Conservation (phyloP, 2,329 filamentous ascomycete genomes). For the Ophiostoma novo-ulmi region DNA sequence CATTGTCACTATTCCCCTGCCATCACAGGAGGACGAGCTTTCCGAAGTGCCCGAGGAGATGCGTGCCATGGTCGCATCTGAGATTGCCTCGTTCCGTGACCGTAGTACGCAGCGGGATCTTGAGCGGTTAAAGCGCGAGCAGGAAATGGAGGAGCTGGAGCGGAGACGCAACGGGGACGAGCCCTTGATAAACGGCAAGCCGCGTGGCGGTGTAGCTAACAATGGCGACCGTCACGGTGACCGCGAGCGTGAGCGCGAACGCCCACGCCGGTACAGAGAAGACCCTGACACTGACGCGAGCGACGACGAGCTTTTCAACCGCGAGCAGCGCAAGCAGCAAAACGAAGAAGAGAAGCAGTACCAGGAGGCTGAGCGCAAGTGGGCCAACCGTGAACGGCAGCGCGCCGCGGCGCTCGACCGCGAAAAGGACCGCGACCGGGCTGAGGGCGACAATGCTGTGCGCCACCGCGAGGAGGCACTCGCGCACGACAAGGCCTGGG, state of each 20-base stretch:
- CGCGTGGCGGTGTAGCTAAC: background rate
- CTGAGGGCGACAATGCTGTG: conserved; percentile 62
- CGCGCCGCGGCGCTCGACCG: conserved; percentile 79
- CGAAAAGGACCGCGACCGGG: conserved; percentile 73
- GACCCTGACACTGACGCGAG: conserved; percentile 84
- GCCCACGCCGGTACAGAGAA: conserved; percentile 7
- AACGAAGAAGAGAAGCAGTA: conserved; percentile 75
- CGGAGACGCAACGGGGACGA: conserved; percentile 58
- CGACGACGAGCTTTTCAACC: conserved; percentile 75
- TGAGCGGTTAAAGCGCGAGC: conserved; percentile 80
- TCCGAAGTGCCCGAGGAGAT: conserved; percentile 94
- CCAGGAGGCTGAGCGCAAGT: conserved; percentile 79
- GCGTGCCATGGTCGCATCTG: conserved; percentile 87
- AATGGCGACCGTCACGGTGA: background rate
- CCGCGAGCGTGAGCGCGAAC: conserved; percentile 6
- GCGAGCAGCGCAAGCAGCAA: conserved; percentile 64
- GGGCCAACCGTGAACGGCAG: conserved; percentile 82
- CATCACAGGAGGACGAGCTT: conserved; percentile 79
- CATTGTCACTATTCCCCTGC: conserved; percentile 80
- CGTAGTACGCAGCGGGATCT: conserved; percentile 82
- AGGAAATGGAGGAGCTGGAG: conserved; percentile 86
- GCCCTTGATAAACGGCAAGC: conserved; percentile 47
- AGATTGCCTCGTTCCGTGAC: conserved; percentile 92
- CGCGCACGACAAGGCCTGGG: conserved; percentile 62
- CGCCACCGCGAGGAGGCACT: conserved; percentile 67